phyloP scores from a whole-genome alignment of 768 basidiomycete species.

The Erythrobasidium yunnanense region DNA sequence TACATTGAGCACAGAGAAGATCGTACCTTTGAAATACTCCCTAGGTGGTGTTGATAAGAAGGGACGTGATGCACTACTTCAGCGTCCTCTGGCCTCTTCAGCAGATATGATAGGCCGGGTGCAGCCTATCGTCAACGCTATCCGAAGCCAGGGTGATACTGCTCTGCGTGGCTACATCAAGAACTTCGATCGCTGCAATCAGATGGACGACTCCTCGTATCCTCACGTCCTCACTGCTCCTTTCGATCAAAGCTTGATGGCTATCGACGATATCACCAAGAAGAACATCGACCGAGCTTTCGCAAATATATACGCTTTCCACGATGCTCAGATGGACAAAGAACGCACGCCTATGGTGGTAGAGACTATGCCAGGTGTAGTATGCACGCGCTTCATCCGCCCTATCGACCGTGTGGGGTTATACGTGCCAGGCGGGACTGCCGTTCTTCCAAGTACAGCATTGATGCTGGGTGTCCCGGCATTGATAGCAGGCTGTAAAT shows the following conservation, averaged over 20 bases:
- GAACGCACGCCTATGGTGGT: conserved; percentile 54
- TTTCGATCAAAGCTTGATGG: conserved; percentile 52
- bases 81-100: conserved; percentile 74
- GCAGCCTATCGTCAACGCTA: conserved; percentile 80
- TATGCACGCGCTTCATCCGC: conserved; percentile 85
- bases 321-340: conserved; percentile 46
- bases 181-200: conserved; percentile 76
- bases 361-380: conserved; percentile 96
- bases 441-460: conserved; percentile 87
- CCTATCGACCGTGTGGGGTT: conserved; percentile 74
- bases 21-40: conserved; percentile 21
- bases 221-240: conserved; percentile 55
- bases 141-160: conserved; percentile 69
- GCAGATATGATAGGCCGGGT: conserved; percentile 86
- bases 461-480: conserved; percentile 97
- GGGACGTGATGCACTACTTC: conserved; percentile 60
- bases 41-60: conserved; percentile 38
- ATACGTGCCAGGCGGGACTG: conserved; percentile 95
- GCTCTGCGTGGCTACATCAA: conserved; percentile 80
- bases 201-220: conserved; percentile 52
- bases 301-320: conserved; percentile 56
- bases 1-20: background rate
- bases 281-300: conserved; percentile 83
- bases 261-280: conserved; percentile 55
- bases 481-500: conserved; percentile 86